Percentiles rank a stretch among this genome's conserved stretches.
Conservation (phyloP, 768 basidiomycete genomes). For the Boletus vinaceobasis region DNA sequence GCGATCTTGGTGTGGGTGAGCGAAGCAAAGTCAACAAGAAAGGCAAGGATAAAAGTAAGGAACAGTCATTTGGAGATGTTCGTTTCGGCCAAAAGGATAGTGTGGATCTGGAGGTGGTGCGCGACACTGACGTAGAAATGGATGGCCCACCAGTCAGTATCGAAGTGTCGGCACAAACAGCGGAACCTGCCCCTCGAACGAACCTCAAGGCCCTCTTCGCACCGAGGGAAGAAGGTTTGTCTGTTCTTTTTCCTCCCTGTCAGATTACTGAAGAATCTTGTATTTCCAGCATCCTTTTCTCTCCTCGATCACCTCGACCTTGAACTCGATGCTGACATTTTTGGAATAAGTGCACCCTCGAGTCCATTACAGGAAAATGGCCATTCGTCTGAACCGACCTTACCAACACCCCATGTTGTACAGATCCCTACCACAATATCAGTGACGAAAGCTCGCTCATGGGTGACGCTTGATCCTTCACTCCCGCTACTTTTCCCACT, state of each 20-base stretch:
- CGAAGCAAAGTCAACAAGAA: neutral
- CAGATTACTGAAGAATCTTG: neutral
- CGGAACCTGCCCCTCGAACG: constrained; percentile 7
- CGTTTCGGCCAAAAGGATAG: neutral
- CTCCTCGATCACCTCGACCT: constrained; percentile 72
- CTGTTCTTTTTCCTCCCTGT: neutral
- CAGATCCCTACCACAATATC: constrained; percentile 2
- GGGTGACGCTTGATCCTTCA: constrained; percentile 47
- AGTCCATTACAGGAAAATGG: constrained; percentile 1
- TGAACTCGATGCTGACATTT: constrained; percentile 60
- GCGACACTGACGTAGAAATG: constrained; percentile 13
- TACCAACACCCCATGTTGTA: neutral
- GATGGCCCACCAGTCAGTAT: neutral
- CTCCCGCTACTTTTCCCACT: constrained; percentile 65
- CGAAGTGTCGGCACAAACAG: neutral
- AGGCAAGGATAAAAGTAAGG: constrained; percentile 23
- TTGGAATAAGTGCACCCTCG: constrained; percentile 20
- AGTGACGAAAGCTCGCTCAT: constrained; percentile 4
- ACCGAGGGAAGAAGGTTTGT: constrained; percentile 61
- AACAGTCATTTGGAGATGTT: constrained; percentile 9
- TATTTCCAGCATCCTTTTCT: constrained; percentile 58
- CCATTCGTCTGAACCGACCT: neutral
- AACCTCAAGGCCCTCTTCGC: constrained; percentile 74
- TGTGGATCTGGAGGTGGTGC: neutral
- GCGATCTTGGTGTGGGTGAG: neutral